A percentile compares a stretch with the other conserved stretches of the same genome.
Conservation (phyloP, 495 filamentous ascomycete genomes). For the Talaromyces trachyspermus region DNA sequence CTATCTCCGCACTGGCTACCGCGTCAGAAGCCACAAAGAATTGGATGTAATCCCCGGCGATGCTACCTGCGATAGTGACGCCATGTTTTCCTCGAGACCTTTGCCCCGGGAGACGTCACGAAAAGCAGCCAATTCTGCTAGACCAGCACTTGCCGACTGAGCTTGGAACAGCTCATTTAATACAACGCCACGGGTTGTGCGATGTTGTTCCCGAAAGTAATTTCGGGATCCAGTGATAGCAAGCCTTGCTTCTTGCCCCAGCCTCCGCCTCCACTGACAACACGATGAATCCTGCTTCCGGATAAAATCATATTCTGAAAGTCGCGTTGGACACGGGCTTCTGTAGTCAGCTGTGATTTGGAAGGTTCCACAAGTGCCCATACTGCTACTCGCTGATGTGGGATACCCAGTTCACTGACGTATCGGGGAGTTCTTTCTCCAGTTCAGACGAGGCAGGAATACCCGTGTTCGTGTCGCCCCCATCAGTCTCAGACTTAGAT, state of each 20-base stretch:
- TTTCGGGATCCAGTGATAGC: constrained; percentile 72
- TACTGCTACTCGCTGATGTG: constrained; percentile 49
- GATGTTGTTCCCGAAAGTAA: constrained; percentile 22
- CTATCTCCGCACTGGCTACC: neutral
- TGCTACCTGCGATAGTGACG: constrained; percentile 38
- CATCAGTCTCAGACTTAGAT: constrained; percentile 32
- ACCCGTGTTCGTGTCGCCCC: constrained; percentile 27
- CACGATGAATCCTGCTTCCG: constrained; percentile 53
- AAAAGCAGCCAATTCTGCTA: neutral
- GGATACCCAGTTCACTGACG: constrained; percentile 41
- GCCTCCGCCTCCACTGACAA: constrained; percentile 82
- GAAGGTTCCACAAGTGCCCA: constrained; percentile 63
- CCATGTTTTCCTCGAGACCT: constrained; percentile 25
- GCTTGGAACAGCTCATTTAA: neutral
- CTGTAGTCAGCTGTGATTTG: constrained; percentile 10
- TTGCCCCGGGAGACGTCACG: constrained; percentile 9
- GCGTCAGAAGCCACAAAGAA: constrained; percentile 39
- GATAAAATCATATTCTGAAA: constrained; percentile 14
- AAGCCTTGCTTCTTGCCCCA: constrained; percentile 85
- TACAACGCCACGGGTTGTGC: neutral
- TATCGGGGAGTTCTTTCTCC: constrained; percentile 56
- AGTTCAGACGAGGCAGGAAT: constrained; percentile 71
- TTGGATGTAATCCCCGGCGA: constrained; percentile 40
- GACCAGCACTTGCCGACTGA: neutral
- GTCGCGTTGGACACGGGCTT: constrained; percentile 14